phyloP scores from a whole-genome alignment of 768 basidiomycete species.

The Dacryopinax spathularia region DNA sequence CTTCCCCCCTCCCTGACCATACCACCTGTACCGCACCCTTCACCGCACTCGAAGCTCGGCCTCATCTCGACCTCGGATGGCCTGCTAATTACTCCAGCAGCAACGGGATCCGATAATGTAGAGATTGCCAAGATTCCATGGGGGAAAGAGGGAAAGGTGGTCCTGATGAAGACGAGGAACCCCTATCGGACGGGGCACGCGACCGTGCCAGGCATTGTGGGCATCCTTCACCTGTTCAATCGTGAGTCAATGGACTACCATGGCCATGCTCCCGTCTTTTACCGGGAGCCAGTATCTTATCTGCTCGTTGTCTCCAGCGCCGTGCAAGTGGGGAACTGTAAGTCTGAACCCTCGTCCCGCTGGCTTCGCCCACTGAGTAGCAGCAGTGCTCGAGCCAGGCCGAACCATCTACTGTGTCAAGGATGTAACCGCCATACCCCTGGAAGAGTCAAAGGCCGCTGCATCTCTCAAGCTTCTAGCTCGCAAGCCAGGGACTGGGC shows the following conservation, averaged over 20 bases:
- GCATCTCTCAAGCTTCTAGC: constrained; percentile 36
- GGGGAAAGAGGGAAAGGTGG: constrained; percentile 35
- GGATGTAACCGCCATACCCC: constrained; percentile 54
- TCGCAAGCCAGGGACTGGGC: background rate
- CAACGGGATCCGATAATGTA: constrained; percentile 19
- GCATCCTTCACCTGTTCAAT: constrained; percentile 55
- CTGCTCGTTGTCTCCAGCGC: constrained; percentile 56
- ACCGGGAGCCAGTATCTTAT: constrained; percentile 43
- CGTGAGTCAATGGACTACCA: constrained; percentile 39
- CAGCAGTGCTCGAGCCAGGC: constrained; percentile 46
- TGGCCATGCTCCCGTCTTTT: background rate
- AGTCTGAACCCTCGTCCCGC: background rate
- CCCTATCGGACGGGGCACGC: constrained; percentile 43
- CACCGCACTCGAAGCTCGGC: constrained; percentile 55
- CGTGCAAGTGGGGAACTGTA: constrained; percentile 49
- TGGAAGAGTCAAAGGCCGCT: constrained; percentile 49
- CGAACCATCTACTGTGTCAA: constrained; percentile 56
- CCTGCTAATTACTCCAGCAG: constrained; percentile 50
- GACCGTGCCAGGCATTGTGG: constrained; percentile 62
- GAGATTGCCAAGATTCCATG: constrained; percentile 41
- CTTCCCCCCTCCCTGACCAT: constrained; percentile 51
- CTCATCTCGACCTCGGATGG: constrained; percentile 45
- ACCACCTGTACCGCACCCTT: constrained; percentile 61
- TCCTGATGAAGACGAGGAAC: constrained; percentile 21
- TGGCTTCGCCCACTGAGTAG: constrained; percentile 2